These are phyloP conservation scores for Globisporangium spinosum DNA, from an alignment of 352 stramenopile species.

Conservation along the genomic window DNA sequence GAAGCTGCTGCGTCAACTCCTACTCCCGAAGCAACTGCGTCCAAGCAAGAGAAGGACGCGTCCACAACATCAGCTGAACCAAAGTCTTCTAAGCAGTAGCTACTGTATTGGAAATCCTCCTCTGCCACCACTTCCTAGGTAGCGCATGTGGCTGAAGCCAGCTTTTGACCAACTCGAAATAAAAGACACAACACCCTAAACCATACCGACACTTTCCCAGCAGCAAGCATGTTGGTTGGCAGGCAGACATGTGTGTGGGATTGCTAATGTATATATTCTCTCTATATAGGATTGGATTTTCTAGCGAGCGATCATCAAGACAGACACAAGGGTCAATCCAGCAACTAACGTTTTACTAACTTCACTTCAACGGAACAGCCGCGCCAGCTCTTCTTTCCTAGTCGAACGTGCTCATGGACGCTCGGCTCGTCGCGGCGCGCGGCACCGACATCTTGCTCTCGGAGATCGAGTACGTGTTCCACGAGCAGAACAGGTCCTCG, in stretches of 20 bases:
- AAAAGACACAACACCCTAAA: background rate
- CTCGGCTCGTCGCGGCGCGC: slow-evolving; percentile 39
- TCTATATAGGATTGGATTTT: slow-evolving; percentile 3
- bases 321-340: background rate
- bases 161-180: background rate
- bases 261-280: background rate
- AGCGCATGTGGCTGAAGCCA: background rate
- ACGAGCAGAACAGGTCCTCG: slow-evolving; percentile 56
- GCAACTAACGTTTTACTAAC: background rate
- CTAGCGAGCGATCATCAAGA: background rate
- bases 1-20: background rate
- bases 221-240: too few relatives aligned
- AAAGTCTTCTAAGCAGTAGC: background rate
- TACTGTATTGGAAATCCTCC: background rate
- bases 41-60: background rate
- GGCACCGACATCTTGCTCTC: slow-evolving; percentile 77
- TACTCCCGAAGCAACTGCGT: background rate
- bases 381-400: slow-evolving; percentile 15
- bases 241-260: background rate
- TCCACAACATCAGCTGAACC: background rate
- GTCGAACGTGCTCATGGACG: slow-evolving; percentile 26
- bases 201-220: background rate
- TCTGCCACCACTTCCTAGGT: background rate
- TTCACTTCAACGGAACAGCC: background rate
- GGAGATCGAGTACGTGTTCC: slow-evolving; percentile 41